These are phyloP conservation scores for Globisporangium uncinulatum DNA, from an alignment of 352 stramenopile genomes.

Conservation along the genomic window DNA sequence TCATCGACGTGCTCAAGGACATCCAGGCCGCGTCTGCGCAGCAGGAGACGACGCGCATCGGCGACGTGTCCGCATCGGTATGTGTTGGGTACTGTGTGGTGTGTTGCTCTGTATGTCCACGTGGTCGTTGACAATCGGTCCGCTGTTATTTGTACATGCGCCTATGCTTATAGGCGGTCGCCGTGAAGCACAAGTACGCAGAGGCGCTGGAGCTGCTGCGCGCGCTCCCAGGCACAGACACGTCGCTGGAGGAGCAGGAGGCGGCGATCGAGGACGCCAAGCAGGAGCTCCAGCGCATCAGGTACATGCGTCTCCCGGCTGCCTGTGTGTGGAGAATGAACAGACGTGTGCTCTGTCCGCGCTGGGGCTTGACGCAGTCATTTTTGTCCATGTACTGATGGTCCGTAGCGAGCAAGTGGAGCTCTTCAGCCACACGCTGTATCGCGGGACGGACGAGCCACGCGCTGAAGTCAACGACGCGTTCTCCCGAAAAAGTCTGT, in stretches of 20 bases:
- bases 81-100: background rate
- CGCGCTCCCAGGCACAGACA: slow-evolving; percentile 70
- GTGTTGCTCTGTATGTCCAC: no score
- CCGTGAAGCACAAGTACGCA: slow-evolving; percentile 73
- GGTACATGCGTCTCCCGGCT: slow-evolving; percentile 24
- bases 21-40: slow-evolving; percentile 65
- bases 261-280: slow-evolving; percentile 62
- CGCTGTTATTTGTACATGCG: background rate
- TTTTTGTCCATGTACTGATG: no score
- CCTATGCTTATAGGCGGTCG: slow-evolving; percentile 39
- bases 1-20: slow-evolving; percentile 85
- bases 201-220: slow-evolving; percentile 62
- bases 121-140: no score
- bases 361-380: no score
- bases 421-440: slow-evolving; percentile 83
- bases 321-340: slow-evolving; percentile 1
- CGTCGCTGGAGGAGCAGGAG: slow-evolving; percentile 75
- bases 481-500: slow-evolving; percentile 79
- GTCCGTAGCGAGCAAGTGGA: slow-evolving; percentile 57
- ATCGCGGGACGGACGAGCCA: slow-evolving; percentile 76
- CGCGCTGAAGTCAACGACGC: slow-evolving; percentile 81
- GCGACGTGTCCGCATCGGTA: slow-evolving; percentile 78
- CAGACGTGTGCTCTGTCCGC: background rate
- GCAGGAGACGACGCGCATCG: slow-evolving; percentile 73
- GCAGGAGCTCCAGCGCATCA: slow-evolving; percentile 68